Conservation (phyloP, 176 grass and related monocot genomes). For the Tillandsia leiboldiana region DNA sequence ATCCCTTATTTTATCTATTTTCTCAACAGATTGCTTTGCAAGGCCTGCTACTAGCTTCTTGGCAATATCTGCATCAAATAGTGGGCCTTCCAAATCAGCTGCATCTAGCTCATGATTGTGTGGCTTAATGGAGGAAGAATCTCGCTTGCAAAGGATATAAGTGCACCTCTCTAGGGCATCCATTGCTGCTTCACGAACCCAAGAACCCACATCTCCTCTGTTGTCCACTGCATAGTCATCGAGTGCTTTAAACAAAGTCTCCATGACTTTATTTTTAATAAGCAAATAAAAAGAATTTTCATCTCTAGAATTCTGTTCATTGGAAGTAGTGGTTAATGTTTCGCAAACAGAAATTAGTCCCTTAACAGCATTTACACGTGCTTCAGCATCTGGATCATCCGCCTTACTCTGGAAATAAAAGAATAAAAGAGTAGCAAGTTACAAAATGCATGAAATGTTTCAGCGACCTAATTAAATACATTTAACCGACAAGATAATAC, state of each 20-base stretch:
- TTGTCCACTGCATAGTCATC: conserved; percentile 94
- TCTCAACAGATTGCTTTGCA: conserved; percentile 90
- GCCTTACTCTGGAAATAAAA: conserved; percentile 59
- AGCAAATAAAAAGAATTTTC: conserved; percentile 39
- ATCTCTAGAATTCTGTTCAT: conserved; percentile 31
- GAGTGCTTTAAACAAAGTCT: conserved; percentile 71
- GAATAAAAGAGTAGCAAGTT: conserved; percentile 20
- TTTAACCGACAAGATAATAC: conserved; percentile 31
- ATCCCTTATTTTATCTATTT: conserved; percentile 95
- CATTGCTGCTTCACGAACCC: conserved; percentile 97
- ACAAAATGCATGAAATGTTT: conserved; percentile 20
- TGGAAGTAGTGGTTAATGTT: conserved; percentile 45
- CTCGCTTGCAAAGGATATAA: conserved; percentile 69
- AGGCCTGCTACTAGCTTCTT: conserved; percentile 59
- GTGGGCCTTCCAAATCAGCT: conserved; percentile 5
- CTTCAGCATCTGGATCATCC: conserved; percentile 94
- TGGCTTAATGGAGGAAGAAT: conserved; percentile 15
- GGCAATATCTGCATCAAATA: conserved; percentile 61
- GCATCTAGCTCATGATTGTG: conserved; percentile 20
- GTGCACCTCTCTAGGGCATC: conserved; percentile 71
- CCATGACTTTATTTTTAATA: conserved; percentile 65
- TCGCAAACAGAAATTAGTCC: conserved; percentile 74
- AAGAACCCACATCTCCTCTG: conserved; percentile 95
- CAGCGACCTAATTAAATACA: conserved; percentile 9
- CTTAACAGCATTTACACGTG: conserved; percentile 74